Base-by-base conservation (phyloP, 2,329 filamentous ascomycete genomes). In the Aotearoamyces nothofagi region DNA sequence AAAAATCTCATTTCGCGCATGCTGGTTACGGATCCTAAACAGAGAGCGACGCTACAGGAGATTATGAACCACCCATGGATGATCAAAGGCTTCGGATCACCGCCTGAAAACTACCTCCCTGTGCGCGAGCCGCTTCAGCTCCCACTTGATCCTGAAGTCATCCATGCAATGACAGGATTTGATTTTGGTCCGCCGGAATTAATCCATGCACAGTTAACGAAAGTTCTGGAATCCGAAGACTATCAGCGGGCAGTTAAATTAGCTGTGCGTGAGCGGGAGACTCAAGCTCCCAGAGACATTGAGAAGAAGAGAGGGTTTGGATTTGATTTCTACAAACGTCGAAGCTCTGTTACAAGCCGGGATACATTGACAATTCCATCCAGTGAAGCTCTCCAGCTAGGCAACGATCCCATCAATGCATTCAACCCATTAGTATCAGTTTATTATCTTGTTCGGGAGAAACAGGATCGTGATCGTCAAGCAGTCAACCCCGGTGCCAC, bases 11-110 rank as follows among this genome's bases (percentile, higher is more conserved):
- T 98, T 32, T 84, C 84, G 1, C 71, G 84, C 30, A 96, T 96
- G 90, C 67, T 98, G 26, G 86, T 93, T 12, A 96, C 90, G 4
- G 87, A 96, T 42, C 87, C 90, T 3, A 76, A 71, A 45, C 76
- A 87, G 46, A 74, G 90, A 39, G 82, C 87, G 24, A 86, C 72
- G 22, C 72, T 98, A 54, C 65, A 76, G 32, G 90, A 98, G 52
- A 92, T 98, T 42, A 79, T 96, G 74, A 80, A 63, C 44, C 90
- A 98, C 49, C 81, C 84, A 1, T 98, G 90, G 90, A 84, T 96
- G 67, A 75, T 70, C 27, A 96, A 96, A 53, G 86, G 87, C 6
- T 96, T 84, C 52, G 78, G 66, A 45, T 72, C 70, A 2, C 74
- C 84, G 6, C 86, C 86, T 1, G 90, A 96, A 36, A 98, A 94